Base-by-base conservation (phyloP, 108 stramenopile species). In the Bacterosira constricta region DNA sequence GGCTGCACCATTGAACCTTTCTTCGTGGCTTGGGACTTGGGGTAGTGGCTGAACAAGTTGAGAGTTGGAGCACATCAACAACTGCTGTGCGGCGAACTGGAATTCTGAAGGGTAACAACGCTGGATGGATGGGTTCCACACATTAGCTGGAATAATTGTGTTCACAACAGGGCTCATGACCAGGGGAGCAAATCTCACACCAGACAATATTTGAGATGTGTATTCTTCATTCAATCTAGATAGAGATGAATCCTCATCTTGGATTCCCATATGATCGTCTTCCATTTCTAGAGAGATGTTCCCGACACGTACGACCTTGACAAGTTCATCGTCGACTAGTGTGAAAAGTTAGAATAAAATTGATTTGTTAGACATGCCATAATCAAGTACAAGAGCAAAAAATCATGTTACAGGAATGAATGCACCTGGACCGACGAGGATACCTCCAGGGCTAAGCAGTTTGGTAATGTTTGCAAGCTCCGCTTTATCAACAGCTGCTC, bases 391-490 rank as follows among this genome's bases (percentile, higher is more conserved):
- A 34, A 46, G 3, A 30, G 21, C n/a, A 63, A 52, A 35, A n/a
- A 26, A 32, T 39, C 18, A 50, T 39, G 53, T 47, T 25, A 6
- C 11, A 53, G 17, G 10, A 41, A 66, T 10, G 60, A n/a, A 63
- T 86, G 70, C 60, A 90, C 87, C 90, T 36, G 94, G 94, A 39
- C 86, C 91, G 50, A 95, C 89, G 34, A 95, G 81, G 62, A 95
- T 85, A 17, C 94, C 94, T 10, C 90, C 88, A 9, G 90, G 91
- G 31, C 85, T 86, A 9, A 95, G 80, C 34, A 95, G 64, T 30
- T 85, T 79, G 49, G 81, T 79, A 51, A 95, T 85, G 30, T 63
- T 80, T 1, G 68, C 52, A 13, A 95, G 62, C 20, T 80, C 67
- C n/a, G 64, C 17, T 49, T 56, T 61, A 29, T 87, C 81, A 47